Evolutionary conservation across 805 yeast genomes (phyloP).

Genomic region (Kodamaea nitidulidarum): DNA sequence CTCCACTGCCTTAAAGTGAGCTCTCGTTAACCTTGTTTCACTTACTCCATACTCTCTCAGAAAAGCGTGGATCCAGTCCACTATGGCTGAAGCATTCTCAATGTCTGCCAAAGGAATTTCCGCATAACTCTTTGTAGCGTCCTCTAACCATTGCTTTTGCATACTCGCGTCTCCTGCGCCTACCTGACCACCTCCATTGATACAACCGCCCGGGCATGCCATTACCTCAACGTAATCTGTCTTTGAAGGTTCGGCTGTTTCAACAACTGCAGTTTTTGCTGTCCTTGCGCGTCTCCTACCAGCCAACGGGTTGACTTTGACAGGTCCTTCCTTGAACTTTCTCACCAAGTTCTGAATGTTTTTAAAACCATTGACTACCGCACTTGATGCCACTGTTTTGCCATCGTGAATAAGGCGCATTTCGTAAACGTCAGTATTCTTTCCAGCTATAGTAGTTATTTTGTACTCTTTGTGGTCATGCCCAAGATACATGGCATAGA

Average conservation of each 20-base stretch:
- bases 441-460: conserved; percentile 51
- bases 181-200: conserved; percentile 94
- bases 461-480: conserved; percentile 18
- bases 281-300: conserved; percentile 43
- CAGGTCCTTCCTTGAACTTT: conserved; percentile 51
- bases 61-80: conserved; percentile 36
- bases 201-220: conserved; percentile 99
- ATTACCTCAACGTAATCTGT: conserved; percentile 88
- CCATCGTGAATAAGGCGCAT: conserved; percentile 46
- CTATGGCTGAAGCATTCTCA: conserved; percentile 12
- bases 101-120: conserved; percentile 13
- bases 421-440: conserved; percentile 75
- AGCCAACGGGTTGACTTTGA: conserved; percentile 32
- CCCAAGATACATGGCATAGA: conserved; percentile 27
- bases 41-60: conserved; percentile 24
- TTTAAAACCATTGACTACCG: conserved; percentile 81
- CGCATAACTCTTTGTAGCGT: conserved; percentile 32
- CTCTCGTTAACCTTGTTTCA: conserved; percentile 38
- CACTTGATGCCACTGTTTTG: conserved; percentile 48
- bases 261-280: conserved; percentile 14
- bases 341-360: conserved; percentile 93
- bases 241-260: conserved; percentile 54
- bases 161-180: conserved; percentile 39
- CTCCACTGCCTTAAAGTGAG: conserved; percentile 49
- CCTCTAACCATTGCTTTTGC: conserved; percentile 44